Conservation (phyloP, 2,329 filamentous ascomycete species). For the Plectosphaerella plurivora region DNA sequence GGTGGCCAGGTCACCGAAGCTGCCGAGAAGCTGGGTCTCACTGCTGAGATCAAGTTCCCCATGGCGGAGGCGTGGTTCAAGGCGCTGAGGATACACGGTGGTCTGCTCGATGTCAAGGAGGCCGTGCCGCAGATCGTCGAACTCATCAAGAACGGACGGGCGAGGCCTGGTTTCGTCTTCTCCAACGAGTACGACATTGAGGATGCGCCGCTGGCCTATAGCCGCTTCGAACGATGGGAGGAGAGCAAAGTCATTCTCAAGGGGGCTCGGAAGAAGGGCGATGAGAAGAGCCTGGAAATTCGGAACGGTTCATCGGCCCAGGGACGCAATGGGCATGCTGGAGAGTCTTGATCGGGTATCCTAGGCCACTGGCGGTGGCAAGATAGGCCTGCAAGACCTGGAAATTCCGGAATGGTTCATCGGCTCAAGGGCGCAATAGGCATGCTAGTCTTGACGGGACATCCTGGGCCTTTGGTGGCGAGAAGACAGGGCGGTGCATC, state of each 20-base stretch:
- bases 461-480: too few relatives aligned
- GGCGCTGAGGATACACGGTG: slow-evolving; percentile 8
- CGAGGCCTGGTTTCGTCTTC: slow-evolving; percentile 21
- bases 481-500: too few relatives aligned
- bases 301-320: not conserved
- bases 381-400: too few relatives aligned
- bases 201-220: slow-evolving; percentile 19
- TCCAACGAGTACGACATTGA: slow-evolving; percentile 20
- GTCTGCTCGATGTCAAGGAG: slow-evolving; percentile 6
- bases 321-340: not conserved
- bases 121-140: slow-evolving; percentile 13
- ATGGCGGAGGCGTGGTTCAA: slow-evolving; percentile 14
- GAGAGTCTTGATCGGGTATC: too few relatives aligned
- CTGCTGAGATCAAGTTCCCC: slow-evolving; percentile 9
- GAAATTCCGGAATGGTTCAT: too few relatives aligned
- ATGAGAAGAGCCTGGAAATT: not conserved
- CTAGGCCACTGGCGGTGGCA: too few relatives aligned
- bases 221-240: slow-evolving; percentile 16
- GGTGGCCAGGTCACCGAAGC: slow-evolving; percentile 12
- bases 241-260: slow-evolving; percentile 15
- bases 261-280: not conserved
- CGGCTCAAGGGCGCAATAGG: too few relatives aligned
- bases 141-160: slow-evolving; percentile 18
- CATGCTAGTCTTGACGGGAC: too few relatives aligned
- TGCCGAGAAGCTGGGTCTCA: slow-evolving; percentile 3